Conservation (phyloP, 176 grass and related monocot genomes). For the Puya raimondii region DNA sequence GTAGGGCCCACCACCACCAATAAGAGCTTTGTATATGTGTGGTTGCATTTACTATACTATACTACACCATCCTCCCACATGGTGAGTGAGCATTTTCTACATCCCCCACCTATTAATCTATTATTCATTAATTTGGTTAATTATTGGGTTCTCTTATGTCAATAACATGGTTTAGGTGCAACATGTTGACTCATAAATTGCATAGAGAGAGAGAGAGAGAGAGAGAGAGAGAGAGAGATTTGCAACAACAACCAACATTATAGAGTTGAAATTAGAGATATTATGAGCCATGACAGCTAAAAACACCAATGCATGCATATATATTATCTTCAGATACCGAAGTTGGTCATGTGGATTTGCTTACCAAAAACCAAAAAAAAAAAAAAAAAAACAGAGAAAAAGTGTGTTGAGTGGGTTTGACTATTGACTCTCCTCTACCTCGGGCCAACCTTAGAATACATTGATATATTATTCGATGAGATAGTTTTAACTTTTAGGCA, state of each 20-base stretch:
- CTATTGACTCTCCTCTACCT: no score
- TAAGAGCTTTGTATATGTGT: background rate
- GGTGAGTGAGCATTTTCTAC: background rate
- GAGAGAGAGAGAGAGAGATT: no score
- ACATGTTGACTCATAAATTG: background rate
- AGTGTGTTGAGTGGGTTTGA: no score
- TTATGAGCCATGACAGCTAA: background rate
- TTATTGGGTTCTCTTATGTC: background rate
- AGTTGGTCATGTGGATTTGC: no score
- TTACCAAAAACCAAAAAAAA: no score
- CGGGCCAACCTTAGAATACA: no score
- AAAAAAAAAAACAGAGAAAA: no score
- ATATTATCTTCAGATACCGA: background rate
- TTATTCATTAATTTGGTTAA: background rate
- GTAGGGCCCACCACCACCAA: background rate
- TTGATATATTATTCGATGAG: no score
- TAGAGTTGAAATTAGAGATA: background rate
- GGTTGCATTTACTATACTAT: background rate
- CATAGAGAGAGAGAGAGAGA: no score
- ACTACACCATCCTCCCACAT: background rate
- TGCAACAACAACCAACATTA: background rate
- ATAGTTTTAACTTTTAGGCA: no score
- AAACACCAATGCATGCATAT: background rate
- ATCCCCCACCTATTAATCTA: background rate
- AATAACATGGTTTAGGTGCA: constrained; percentile 12